These are phyloP conservation scores for Yamadazyma endophytica DNA, from an alignment of 805 yeast species.

Conservation along the genomic window DNA sequence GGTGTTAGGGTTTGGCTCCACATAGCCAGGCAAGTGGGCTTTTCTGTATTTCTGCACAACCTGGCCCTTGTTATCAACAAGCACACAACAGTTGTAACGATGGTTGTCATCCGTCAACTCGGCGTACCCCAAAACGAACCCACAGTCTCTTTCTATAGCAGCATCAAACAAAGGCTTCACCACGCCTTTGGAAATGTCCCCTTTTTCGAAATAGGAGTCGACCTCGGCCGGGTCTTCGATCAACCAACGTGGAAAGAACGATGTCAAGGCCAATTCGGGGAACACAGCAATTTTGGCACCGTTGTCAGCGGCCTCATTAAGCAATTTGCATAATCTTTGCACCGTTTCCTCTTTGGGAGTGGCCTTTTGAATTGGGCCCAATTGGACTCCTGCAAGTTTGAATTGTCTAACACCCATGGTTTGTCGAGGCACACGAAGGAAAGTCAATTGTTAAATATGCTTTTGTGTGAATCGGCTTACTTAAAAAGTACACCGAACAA, in stretches of 20 bases:
- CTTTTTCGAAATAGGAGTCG: conserved; percentile 30
- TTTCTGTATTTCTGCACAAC: conserved; percentile 29
- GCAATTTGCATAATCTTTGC: conserved; percentile 20
- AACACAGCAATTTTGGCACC: conserved; percentile 31
- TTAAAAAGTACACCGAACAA: too few species aligned
- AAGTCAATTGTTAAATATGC: too few species aligned
- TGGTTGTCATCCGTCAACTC: conserved; percentile 34
- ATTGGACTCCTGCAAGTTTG: conserved; percentile 29
- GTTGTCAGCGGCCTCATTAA: conserved; percentile 23
- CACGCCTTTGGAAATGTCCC: conserved; percentile 24
- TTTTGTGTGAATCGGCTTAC: too few species aligned
- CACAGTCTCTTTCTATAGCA: conserved; percentile 22
- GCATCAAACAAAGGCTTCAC: conserved; percentile 27
- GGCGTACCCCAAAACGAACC: conserved; percentile 33
- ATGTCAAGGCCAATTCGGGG: conserved; percentile 33
- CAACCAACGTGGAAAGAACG: conserved; percentile 34
- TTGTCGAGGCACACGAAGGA: too few species aligned
- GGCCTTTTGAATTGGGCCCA: conserved; percentile 28
- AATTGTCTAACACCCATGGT: conserved; percentile 16
- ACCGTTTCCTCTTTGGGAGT: conserved; percentile 25
- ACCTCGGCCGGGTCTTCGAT: conserved; percentile 29
- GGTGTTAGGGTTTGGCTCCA: conserved; percentile 28
- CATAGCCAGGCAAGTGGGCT: conserved; percentile 33
- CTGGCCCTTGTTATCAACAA: conserved; percentile 26
- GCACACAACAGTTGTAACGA: conserved; percentile 28